Evolutionary conservation across 176 grass and related monocot genomes (phyloP).

Genomic region (Aegilops tauschii): DNA sequence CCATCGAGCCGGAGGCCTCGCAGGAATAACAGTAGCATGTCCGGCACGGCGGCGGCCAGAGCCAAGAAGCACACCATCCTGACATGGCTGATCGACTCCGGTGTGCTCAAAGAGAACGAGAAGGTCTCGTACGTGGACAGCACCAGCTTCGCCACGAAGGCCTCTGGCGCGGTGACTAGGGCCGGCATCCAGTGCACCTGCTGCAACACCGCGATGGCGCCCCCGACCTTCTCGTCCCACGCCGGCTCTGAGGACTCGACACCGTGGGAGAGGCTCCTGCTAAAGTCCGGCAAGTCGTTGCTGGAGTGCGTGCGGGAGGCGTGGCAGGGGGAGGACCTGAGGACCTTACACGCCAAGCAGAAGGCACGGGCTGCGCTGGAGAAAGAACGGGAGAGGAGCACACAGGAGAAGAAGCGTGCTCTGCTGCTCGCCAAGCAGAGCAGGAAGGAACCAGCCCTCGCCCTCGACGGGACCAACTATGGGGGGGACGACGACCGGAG

Average conservation of each 20-base stretch:
- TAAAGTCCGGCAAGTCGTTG: slow-evolving; percentile 54
- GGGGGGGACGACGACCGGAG: slow-evolving; percentile 44
- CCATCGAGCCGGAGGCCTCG: too few relatives aligned
- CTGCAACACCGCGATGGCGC: slow-evolving; percentile 43
- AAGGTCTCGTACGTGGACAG: slow-evolving; percentile 46
- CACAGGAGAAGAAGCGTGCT: slow-evolving; percentile 6
- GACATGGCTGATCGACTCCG: slow-evolving; percentile 62
- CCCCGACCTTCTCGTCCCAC: slow-evolving; percentile 45
- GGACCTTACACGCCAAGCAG: slow-evolving; percentile 7
- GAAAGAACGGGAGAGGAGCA: slow-evolving; percentile 16
- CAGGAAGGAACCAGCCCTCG: background rate
- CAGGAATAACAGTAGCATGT: background rate
- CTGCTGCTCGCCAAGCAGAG: slow-evolving; percentile 10
- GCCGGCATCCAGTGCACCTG: slow-evolving; percentile 56
- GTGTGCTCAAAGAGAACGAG: slow-evolving; percentile 40
- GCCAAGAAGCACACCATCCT: slow-evolving; percentile 54
- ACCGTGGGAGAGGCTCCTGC: slow-evolving; percentile 56
- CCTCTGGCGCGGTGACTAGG: slow-evolving; percentile 40
- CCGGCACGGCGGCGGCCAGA: background rate
- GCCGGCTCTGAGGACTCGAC: slow-evolving; percentile 3
- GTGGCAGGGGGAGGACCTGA: slow-evolving; percentile 27
- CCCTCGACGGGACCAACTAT: background rate
- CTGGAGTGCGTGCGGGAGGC: slow-evolving; percentile 43
- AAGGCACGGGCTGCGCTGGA: slow-evolving; percentile 16
- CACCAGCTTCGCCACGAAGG: slow-evolving; percentile 6